phyloP scores from a whole-genome alignment of 2,329 filamentous ascomycete genomes.

The Helminthosporium solani region DNA sequence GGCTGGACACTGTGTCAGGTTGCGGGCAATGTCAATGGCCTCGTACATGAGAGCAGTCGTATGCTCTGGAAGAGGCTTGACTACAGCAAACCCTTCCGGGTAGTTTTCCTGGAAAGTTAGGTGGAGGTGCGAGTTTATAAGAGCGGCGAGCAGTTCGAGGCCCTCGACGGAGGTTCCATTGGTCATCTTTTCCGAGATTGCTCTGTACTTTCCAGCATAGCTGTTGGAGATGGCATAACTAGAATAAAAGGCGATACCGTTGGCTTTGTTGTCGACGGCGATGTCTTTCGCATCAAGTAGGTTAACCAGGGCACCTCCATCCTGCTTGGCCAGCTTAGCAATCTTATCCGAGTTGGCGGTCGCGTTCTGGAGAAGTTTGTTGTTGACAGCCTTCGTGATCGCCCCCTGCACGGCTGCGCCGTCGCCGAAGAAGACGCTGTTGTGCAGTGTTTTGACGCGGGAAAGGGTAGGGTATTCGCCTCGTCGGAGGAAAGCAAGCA shows the following conservation, averaged over 20 bases:
- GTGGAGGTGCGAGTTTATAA: slow-evolving; percentile 86
- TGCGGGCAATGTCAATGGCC: slow-evolving; percentile 70
- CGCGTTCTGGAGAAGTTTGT: slow-evolving; percentile 55
- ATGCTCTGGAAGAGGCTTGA: slow-evolving; percentile 76
- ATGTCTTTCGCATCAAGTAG: slow-evolving; percentile 58
- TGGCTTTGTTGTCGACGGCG: slow-evolving; percentile 63
- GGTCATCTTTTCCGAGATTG: slow-evolving; percentile 63
- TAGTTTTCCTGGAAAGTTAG: slow-evolving; percentile 80
- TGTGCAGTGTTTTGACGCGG: slow-evolving; percentile 69
- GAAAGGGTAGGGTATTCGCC: slow-evolving; percentile 74
- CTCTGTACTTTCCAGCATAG: slow-evolving; percentile 57
- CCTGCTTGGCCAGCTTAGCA: slow-evolving; percentile 52
- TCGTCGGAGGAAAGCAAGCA: slow-evolving; percentile 71
- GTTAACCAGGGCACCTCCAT: slow-evolving; percentile 64
- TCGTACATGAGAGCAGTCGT: slow-evolving; percentile 71
- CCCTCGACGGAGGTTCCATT: slow-evolving; percentile 58
- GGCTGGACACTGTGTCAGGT: slow-evolving; percentile 72
- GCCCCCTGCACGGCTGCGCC: slow-evolving; percentile 51
- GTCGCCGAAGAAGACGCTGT: slow-evolving; percentile 71
- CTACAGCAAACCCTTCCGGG: slow-evolving; percentile 71
- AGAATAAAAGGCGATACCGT: slow-evolving; percentile 77
- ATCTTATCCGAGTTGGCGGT: slow-evolving; percentile 63
- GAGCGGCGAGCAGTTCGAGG: slow-evolving; percentile 64
- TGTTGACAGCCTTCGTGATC: slow-evolving; percentile 44
- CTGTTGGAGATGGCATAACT: slow-evolving; percentile 58